Evolutionary conservation across 164 flowering plant genomes (phyloP).

Genomic region (Macadamia integrifolia): DNA sequence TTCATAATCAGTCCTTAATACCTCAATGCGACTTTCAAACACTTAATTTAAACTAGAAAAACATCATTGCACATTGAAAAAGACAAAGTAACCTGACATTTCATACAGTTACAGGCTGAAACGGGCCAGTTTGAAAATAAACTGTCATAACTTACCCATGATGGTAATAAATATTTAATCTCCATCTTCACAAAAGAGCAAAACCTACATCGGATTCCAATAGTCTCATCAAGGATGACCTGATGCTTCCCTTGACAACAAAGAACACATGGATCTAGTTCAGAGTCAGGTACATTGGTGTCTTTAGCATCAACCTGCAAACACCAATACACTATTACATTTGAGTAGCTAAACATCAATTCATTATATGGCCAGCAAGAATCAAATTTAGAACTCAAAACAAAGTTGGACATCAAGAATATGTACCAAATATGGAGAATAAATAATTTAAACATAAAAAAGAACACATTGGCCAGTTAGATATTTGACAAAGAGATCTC

Average conservation of each 20-base stretch:
- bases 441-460: too few species aligned
- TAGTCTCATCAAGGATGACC: conserved; percentile 43
- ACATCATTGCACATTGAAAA: too few species aligned
- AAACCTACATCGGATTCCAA: conserved; percentile 49
- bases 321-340: conserved; percentile 9
- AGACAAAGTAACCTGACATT: neutral
- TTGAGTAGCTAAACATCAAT: neutral
- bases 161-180: conserved; percentile 38
- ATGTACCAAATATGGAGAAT: too few species aligned
- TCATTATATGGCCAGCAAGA: neutral
- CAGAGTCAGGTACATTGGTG: conserved; percentile 5
- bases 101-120: neutral
- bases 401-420: neutral
- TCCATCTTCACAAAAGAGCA: conserved; percentile 45
- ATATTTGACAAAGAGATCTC: too few species aligned
- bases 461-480: too few species aligned
- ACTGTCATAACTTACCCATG: conserved; percentile 42
- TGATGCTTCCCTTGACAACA: conserved; percentile 50
- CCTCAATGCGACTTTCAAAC: too few species aligned
- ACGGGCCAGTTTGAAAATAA: neutral
- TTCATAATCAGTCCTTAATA: too few species aligned
- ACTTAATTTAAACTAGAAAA: too few species aligned
- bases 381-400: neutral
- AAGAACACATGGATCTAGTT: conserved; percentile 13
- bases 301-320: conserved; percentile 31